Evolutionary conservation across 2,329 filamentous ascomycete species (phyloP).

Genomic region (Aureobasidium sp.): DNA sequence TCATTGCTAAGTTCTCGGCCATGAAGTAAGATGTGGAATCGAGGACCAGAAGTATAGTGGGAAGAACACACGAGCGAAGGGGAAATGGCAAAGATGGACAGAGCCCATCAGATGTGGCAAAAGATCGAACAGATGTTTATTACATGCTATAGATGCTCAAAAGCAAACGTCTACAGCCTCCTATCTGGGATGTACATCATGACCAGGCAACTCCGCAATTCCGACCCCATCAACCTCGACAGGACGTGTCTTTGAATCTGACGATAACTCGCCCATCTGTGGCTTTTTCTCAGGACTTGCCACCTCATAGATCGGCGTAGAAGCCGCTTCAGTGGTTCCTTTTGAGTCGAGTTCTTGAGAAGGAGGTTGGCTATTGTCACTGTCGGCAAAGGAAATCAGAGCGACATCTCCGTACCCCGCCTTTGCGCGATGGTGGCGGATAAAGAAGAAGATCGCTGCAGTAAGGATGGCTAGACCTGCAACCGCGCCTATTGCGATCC

Average conservation of each 20-base stretch:
- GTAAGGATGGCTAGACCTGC: neutral
- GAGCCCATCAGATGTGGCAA: no score
- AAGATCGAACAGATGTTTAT: no score
- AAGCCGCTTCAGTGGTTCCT: neutral
- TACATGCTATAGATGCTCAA: no score
- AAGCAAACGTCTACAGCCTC: neutral
- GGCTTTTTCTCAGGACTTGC: neutral
- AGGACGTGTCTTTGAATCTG: neutral
- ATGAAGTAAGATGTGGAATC: no score
- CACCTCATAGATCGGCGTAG: neutral
- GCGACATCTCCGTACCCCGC: neutral
- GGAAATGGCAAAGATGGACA: no score
- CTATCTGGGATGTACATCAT: neutral
- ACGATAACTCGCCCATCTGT: neutral
- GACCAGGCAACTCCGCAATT: slow-evolving; percentile 1
- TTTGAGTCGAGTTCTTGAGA: neutral
- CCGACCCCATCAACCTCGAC: neutral
- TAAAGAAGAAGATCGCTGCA: neutral
- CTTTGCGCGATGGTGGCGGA: neutral
- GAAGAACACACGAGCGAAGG: no score
- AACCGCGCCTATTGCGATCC: neutral
- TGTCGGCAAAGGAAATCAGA: neutral
- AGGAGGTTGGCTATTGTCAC: neutral
- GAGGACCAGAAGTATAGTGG: no score
- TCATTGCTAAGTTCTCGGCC: no score